phyloP scores from a whole-genome alignment of 768 basidiomycete species.

The Mycena maculata region DNA sequence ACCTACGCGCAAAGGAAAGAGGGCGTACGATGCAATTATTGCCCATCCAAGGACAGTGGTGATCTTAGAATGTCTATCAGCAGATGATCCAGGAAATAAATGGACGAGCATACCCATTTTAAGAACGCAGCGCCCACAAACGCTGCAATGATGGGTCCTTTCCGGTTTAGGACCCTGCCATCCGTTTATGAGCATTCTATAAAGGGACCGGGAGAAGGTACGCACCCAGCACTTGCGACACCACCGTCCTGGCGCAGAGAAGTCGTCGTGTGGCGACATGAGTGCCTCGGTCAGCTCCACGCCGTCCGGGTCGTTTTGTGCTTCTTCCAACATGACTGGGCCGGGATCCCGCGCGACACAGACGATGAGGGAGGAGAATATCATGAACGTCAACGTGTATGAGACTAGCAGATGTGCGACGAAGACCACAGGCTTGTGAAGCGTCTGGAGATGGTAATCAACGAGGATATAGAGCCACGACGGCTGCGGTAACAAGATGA shows the following conservation, averaged over 20 bases:
- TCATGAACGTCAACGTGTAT: slow-evolving; percentile 75
- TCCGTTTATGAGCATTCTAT: background rate
- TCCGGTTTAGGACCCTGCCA: slow-evolving; percentile 77
- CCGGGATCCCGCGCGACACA: slow-evolving; percentile 83
- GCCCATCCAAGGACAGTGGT: slow-evolving; percentile 90
- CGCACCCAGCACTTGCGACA: slow-evolving; percentile 81
- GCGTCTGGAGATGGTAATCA: slow-evolving; percentile 70
- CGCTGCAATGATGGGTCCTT: slow-evolving; percentile 80
- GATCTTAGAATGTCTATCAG: slow-evolving; percentile 60
- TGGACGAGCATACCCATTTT: slow-evolving; percentile 78
- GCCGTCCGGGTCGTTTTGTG: slow-evolving; percentile 42
- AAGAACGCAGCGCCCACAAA: slow-evolving; percentile 82
- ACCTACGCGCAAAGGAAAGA: background rate
- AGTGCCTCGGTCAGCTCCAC: slow-evolving; percentile 70
- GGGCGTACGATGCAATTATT: slow-evolving; percentile 76
- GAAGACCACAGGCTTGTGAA: slow-evolving; percentile 60
- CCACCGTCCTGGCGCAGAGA: slow-evolving; percentile 70
- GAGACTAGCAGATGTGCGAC: slow-evolving; percentile 65
- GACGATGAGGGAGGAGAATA: slow-evolving; percentile 78
- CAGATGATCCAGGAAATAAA: slow-evolving; percentile 9
- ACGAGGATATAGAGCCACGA: slow-evolving; percentile 76
- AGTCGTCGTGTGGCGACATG: slow-evolving; percentile 62
- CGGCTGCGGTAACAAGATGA: slow-evolving; percentile 80
- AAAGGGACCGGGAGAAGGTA: background rate
- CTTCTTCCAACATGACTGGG: slow-evolving; percentile 53